Percentiles rank a stretch among this genome's conserved stretches.
phyloP scores from a whole-genome alignment of 495 filamentous ascomycete species.

The Penicillium herquei region DNA sequence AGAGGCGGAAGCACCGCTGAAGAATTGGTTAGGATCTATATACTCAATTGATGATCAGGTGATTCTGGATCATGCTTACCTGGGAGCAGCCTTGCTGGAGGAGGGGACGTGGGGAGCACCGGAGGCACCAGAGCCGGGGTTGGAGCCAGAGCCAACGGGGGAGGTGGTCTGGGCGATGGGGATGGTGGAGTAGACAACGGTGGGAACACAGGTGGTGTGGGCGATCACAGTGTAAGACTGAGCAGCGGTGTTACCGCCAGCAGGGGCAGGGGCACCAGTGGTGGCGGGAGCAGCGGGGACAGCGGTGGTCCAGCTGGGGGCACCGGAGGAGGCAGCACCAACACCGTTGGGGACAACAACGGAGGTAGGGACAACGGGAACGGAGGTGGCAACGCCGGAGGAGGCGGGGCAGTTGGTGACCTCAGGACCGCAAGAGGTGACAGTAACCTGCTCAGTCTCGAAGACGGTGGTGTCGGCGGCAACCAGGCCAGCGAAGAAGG shows the following conservation, averaged over 20 bases:
- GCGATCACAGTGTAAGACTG: constrained; percentile 20
- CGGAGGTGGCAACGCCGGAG: constrained; percentile 17
- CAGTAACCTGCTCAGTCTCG: constrained; percentile 53
- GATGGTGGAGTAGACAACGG: constrained; percentile 42
- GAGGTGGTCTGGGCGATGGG: constrained; percentile 10
- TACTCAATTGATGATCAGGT: no score
- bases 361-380: constrained; percentile 19
- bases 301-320: constrained; percentile 4
- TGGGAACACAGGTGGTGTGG: constrained; percentile 45
- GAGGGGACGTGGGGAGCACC: no score
- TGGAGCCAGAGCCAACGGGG: constrained; percentile 20
- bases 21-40: not conserved
- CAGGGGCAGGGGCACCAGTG: not conserved
- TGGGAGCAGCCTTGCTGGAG: constrained; percentile 1
- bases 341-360: constrained; percentile 20
- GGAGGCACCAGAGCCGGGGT: constrained; percentile 10
- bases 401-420: constrained; percentile 59
- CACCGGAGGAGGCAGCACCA: constrained; percentile 12
- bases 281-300: constrained; percentile 9
- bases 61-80: constrained; percentile 4
- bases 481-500: constrained; percentile 50
- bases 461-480: constrained; percentile 50
- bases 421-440: constrained; percentile 59
- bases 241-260: not conserved
- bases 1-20: constrained; percentile 9